Base-by-base conservation (phyloP, 495 filamentous ascomycete genomes). In the Podospora sp. region DNA sequence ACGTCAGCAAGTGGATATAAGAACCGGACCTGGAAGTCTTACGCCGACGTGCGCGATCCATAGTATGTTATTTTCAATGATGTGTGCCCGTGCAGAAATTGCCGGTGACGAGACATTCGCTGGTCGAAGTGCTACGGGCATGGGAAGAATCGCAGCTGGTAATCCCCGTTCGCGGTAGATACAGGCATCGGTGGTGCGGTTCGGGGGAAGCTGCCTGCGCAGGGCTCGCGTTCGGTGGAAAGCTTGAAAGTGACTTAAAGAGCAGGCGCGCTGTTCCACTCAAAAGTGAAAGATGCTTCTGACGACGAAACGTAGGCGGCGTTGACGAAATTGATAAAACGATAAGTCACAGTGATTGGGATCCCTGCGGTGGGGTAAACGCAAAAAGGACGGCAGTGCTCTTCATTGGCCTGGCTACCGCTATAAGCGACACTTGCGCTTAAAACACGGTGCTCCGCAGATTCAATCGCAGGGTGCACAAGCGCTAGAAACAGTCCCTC, bases 31-130 rank as follows among this genome's bases (percentile, higher is more conserved):
- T 22, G 16, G n/a, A 21, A 21, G 62, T 74, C 86, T 73, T 81
- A 94, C 93, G 90, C 84, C 95, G 94, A 75, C 90, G 87, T 78
- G 84, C 85, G 77, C 91, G 89, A 82, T 96, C 92, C 93, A 97
- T 96, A 71, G 67, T 67, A 76, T 75, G 75, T 73, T 69, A 68
- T 52, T 68, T 65, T 35, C 66, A 35, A 65, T 75, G 68, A 66
- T 68, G 71, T 66, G 36, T 67, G 64, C 20, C 60, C 29, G 57
- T 49, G 29, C 50, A 50, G 21, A 24, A 24, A 25, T 65, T 56
- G 65, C 56, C 65, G 70, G 61, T 53, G 68, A 49, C 68, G 73
- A 72, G 72, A 77, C 79, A 82, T 83, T 78, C 81, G 81, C 63
- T 60, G 62, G 65, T 69, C 35, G 59, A 60, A 60, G 72, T 79